Conservation (phyloP, 495 filamentous ascomycete genomes). For the Corynascus novoguineensis region DNA sequence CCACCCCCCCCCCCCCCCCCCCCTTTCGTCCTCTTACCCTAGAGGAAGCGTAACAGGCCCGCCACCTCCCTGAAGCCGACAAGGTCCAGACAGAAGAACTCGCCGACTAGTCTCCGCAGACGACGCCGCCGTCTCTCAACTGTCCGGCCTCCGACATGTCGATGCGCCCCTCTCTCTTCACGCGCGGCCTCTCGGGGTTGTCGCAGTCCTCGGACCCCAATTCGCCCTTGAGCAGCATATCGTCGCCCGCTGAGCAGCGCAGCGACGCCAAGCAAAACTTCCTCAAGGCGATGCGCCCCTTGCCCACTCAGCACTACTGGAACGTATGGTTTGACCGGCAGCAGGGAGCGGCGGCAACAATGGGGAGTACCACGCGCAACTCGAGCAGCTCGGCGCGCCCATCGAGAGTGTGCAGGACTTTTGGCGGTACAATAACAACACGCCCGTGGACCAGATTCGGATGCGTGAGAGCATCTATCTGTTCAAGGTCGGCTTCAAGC, state of each 20-base stretch:
- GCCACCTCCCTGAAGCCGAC: not conserved
- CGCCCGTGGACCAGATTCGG: conserved; percentile 66
- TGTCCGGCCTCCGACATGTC: conserved; percentile 36
- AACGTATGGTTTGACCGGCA: conserved; percentile 55
- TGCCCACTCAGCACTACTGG: conserved; percentile 58
- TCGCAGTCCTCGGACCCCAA: conserved; percentile 47
- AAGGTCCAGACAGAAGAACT: not conserved
- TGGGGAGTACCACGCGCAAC: conserved; percentile 54
- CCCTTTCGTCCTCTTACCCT: too few relatives aligned
- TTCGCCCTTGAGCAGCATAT: conserved; percentile 46
- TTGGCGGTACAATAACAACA: conserved; percentile 88
- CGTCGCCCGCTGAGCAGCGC: conserved; percentile 51
- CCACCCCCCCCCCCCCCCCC: not conserved
- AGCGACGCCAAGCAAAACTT: conserved; percentile 57
- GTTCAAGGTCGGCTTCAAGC: conserved; percentile 80
- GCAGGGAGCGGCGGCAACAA: conserved; percentile 3
- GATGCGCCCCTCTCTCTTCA: conserved; percentile 47
- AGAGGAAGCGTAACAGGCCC: not conserved
- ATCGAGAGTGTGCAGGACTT: conserved; percentile 75
- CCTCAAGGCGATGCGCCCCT: conserved; percentile 53
- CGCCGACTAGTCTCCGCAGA: not conserved
- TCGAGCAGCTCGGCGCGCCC: conserved; percentile 60
- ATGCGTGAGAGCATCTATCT: conserved; percentile 80
- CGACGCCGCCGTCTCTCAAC: not conserved
- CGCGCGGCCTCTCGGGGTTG: conserved; percentile 48